Evolutionary conservation across 106 monocot species (phyloP), one percentile per base, ranked within the genome.

Genomic region (Hemerocallis citrina): DNA sequence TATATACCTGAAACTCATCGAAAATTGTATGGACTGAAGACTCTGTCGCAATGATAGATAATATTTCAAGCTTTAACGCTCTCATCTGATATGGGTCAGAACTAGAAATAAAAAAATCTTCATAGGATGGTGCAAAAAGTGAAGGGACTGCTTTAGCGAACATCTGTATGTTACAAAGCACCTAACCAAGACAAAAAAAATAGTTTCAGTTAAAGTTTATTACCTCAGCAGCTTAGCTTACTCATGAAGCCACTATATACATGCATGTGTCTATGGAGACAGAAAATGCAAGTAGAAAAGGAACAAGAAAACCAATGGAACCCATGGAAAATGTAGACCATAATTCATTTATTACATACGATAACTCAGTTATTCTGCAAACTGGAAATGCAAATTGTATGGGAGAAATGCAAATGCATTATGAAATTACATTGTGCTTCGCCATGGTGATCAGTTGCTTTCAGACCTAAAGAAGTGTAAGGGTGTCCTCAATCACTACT

Each of bases 1-100:
- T 23, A 63, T 28, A 25, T 82, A 96, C 96, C 96, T 92, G 84
- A 55, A 98, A 84, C 45, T 85, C 96, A 42, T 92, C 86, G 57
- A 98, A 80, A 69, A 98, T 92, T 30, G 62, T 59, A 31, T 79
- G 66, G 65, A 80, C 52, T 34, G 91, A 82, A 44, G 74, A 69
- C 42, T 98, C 84, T 19, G 84, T 82, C 35, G 73, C 91, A 63
- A 98, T 80, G 24, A 67, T 77, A 15, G 96, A 79, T 33, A 98
- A 60, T 79, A 98, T 88, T 59, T 98, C 85, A 70, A 98, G 84
- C 70, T 98, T 98, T 24, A 98, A 28, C 54, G 79, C 69, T 64
- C 66, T 85, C 16, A 74, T 77, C 69, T 84, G 85, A 34, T 92
- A 92, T 52, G 77, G 42, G 51, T 98, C 96, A 40, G 81, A 77